Base-by-base conservation (phyloP, 306 rosid genomes). In the Pachyrhizus erosus region DNA sequence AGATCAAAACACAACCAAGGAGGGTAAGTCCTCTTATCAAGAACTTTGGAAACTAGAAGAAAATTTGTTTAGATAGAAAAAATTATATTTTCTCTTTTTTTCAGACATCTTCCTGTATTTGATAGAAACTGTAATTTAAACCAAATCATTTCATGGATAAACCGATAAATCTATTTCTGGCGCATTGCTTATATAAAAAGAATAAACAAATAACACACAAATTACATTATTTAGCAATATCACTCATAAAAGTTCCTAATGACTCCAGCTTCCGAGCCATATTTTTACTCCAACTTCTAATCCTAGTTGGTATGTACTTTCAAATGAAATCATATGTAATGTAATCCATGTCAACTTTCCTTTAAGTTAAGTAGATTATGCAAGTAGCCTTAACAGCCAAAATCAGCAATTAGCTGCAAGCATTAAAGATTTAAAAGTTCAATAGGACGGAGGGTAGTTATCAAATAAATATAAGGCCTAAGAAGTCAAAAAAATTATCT, bases 331-430 rank as follows among this genome's bases (percentile, higher is more conserved):
- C 52, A 58, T 54, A 39, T 73, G n/a, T 51, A 23, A 39, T 73
- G n/a, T 51, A 23, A 40, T 45, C 26, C 27, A 60, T 23, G 65
- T 11, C 73, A 23, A 26, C 71, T 64, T 79, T 67, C 78, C 68
- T 45, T 60, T 76, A 51, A 27, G 78, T 60, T 76, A 51, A 27
- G 78, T 27, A 68, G 11, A 46, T 62, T 5, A 40, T 31, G 15
- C 31, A 15, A 70, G 17, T 39, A 61, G 65, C 21, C 23, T 67
- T 43, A 31, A 72, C 48, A 61, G 48, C 55, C 46, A 79, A 69
- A 68, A 40, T 80, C 65, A 61, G 70, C 39, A 39, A 80, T 68
- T 70, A 58, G 79, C 54, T 13, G 67, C 73, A n/a, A n/a, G n/a
- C 62, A 9, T 65, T 64, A 45, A 64, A 79, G 70, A 42, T 55